Conservation (phyloP, 2,329 filamentous ascomycete species). For the Cephalotrichum gorgonifer region DNA sequence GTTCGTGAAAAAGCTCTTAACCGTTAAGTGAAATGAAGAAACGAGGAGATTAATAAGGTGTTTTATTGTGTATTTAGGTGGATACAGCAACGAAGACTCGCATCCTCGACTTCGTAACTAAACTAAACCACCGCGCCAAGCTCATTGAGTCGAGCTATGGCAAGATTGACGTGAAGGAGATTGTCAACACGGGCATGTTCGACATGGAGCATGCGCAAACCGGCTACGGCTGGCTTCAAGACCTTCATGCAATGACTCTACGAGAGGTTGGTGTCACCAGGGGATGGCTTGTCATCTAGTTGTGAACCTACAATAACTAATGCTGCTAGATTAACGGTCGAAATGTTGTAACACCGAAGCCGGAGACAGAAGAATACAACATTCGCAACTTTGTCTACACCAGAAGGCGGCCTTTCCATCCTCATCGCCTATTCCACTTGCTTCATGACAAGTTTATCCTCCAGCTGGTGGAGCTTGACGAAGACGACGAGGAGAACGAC, state of each 20-base stretch:
- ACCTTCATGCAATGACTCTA: slow-evolving; percentile 57
- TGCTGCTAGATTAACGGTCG: slow-evolving; percentile 27
- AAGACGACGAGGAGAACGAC: slow-evolving; percentile 21
- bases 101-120: slow-evolving; percentile 42
- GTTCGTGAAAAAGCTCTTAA: slow-evolving; percentile 22
- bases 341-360: slow-evolving; percentile 51
- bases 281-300: slow-evolving; percentile 15
- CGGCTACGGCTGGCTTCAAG: slow-evolving; percentile 60
- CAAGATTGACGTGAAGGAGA: slow-evolving; percentile 48
- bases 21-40: not conserved
- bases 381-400: slow-evolving; percentile 63
- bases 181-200: slow-evolving; percentile 57
- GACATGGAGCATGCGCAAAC: slow-evolving; percentile 53
- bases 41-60: not conserved
- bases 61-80: slow-evolving; percentile 15
- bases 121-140: slow-evolving; percentile 57
- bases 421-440: slow-evolving; percentile 30
- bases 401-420: slow-evolving; percentile 44
- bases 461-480: slow-evolving; percentile 31
- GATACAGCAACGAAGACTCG: slow-evolving; percentile 28
- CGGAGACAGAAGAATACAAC: slow-evolving; percentile 64
- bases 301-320: not conserved
- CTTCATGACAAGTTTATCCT: slow-evolving; percentile 40
- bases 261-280: slow-evolving; percentile 34
- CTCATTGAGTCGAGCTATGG: slow-evolving; percentile 50